Evolutionary conservation across 108 stramenopile species (phyloP), one percentile per base, ranked within the genome.

Genomic region (Cyclotella distinguenda): DNA sequence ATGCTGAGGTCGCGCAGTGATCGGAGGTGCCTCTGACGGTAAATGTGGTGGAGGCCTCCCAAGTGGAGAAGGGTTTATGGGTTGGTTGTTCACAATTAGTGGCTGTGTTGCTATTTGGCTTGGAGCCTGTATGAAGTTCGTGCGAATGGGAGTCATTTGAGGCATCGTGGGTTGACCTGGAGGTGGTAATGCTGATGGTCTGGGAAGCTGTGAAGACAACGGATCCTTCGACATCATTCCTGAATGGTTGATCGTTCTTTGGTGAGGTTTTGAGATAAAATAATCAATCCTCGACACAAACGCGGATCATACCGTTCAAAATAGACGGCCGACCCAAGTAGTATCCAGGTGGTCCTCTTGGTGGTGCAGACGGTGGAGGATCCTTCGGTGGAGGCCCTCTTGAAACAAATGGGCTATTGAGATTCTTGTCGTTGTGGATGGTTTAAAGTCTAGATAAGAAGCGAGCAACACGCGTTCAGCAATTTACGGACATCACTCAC

Each of bases 381-480:
- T 79, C 82, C 28, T 63, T 64, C 22, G 81, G 83, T 5, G 81
- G 81, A 21, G 81, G 77, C 1, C 81, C 79, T 31, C 79, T 50
- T 46, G 80, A 73, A 12, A 73, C 62, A 12, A 23, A 3, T 31
- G 26, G 26, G 50, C 16, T 36, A 15, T 32, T 32, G 21, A 55
- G 33, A 12, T 18, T 19, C 54, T 55, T 12, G 15, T 10, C 8
- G 12, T 10, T 38, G 38, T 38, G 10, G 12, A n/a, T n/a, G 10
- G 38, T 51, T 27, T 6, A 51, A 27, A 27, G 26, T 13, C 25
- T 18, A 51, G 19, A 28, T 51, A 21, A 27, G 5, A 27, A 12
- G 26, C 11, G 23, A 51, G 26, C 23, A 13, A 15, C 9, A 28
- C 9, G 27, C 6, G 11, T 11, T 9, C 45, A 47, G 11, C 36